Base-by-base conservation (phyloP, 805 yeast species). In the Kodamaea lidongshanica region DNA sequence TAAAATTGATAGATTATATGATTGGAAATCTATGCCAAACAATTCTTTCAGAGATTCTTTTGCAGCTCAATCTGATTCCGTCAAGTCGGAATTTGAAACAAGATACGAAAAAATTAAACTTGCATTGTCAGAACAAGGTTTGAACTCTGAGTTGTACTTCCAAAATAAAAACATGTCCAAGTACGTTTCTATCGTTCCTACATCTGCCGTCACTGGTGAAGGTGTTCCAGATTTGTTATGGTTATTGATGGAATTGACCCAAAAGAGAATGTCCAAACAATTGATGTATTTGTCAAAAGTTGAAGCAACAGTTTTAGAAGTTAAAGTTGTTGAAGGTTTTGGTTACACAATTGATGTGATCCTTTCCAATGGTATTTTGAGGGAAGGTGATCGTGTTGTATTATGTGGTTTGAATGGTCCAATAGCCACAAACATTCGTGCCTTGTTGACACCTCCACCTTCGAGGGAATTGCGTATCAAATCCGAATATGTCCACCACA, bases 211-310 rank as follows among this genome's bases (percentile, higher is more conserved):
- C 25, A 88, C 96, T 9, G 99, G 99, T 59, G 99, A 92, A 66
- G 99, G 99, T 83, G 94, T 92, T 48, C 98, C 99, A 29, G 99
- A 92, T 76, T 72, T 92, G 66, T 75, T 92, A 53, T 87, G 96
- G 89, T 73, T 92, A 59, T 69, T 92, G 53, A 72, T 92, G 48
- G 97, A 92, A 62, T 74, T 92, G 50, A 92, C 98, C 10, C 97
- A 92, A 66, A 83, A 85, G 78, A 82, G 98, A 69, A 92, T 92
- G 99, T 84, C 96, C 42, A 88, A 88, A 61, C 96, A 89, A 70
- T 79, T 92, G 65, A 89, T 85, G 89, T 92, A 92, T 69, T 68
- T 92, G 43, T 79, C 96, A 19, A 77, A 81, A 55, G 79, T 92
- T 37, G 97, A 88, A 63, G 97, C 98, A 33, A 92, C 99, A 13